Evolutionary conservation across 352 stramenopile species (phyloP).

Genomic region (Phytophthora litchii): DNA sequence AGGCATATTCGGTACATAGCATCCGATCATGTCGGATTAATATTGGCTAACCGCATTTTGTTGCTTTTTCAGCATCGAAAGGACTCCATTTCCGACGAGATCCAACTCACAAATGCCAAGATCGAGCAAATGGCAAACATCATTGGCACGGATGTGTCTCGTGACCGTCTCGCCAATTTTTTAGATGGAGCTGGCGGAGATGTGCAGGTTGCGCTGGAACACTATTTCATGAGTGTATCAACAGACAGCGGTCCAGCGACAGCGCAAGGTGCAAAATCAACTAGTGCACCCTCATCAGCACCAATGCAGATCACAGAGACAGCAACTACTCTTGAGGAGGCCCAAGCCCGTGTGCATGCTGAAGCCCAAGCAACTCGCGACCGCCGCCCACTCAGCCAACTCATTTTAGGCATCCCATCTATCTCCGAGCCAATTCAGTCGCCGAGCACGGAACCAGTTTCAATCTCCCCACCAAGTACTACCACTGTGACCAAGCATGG

Average conservation of each 20-base stretch:
- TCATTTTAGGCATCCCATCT: conserved; percentile 76
- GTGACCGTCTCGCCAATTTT: conserved; percentile 72
- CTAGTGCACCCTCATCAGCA: conserved; percentile 9
- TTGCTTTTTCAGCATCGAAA: conserved; percentile 34
- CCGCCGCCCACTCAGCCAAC: conserved; percentile 59
- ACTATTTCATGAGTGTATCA: conserved; percentile 90
- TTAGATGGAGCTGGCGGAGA: conserved; percentile 82
- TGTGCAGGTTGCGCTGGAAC: conserved; percentile 85
- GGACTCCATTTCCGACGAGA: conserved; percentile 72
- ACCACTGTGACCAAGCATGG: conserved; percentile 23
- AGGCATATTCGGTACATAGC: conserved; percentile 35
- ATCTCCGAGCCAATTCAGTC: conserved; percentile 37
- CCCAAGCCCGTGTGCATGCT: conserved; percentile 41
- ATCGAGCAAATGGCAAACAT: conserved; percentile 89
- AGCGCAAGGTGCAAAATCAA: conserved; percentile 6
- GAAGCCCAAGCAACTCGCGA: conserved; percentile 48
- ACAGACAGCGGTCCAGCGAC: conserved; percentile 26
- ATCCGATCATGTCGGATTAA: not conserved
- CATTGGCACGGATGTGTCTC: conserved; percentile 74
- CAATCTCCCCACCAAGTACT: conserved; percentile 17
- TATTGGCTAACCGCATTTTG: conserved; percentile 8
- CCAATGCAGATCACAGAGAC: conserved; percentile 17
- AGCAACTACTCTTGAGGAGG: conserved; percentile 28
- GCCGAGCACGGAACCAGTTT: conserved; percentile 25
- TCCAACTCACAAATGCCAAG: conserved; percentile 70